Evolutionary conservation across 2,329 filamentous ascomycete species (phyloP).

Genomic region (Alternaria postmessia): DNA sequence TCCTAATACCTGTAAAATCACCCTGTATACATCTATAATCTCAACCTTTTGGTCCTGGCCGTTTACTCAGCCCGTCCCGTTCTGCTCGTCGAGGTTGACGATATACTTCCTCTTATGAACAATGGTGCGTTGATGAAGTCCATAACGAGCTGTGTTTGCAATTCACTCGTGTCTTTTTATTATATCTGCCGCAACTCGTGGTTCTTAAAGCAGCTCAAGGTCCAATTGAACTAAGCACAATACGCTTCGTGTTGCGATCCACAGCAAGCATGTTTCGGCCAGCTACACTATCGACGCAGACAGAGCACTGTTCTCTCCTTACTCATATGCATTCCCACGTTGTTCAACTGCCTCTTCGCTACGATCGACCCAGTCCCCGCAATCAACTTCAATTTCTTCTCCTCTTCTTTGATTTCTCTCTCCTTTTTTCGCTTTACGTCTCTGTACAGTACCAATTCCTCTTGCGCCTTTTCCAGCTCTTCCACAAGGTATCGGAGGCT

Average conservation of each 20-base stretch:
- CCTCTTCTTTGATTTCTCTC: neutral
- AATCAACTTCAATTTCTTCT: neutral
- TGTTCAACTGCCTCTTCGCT: slow-evolving; percentile 2
- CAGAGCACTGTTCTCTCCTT: neutral
- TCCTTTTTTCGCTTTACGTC: neutral
- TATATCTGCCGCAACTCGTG: neutral
- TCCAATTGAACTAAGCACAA: neutral
- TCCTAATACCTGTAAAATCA: neutral
- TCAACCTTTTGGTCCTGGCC: neutral
- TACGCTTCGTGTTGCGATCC: neutral
- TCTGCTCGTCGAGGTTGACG: neutral
- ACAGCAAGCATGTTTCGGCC: neutral
- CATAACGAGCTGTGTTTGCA: neutral
- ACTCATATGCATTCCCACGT: neutral
- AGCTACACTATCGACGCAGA: neutral
- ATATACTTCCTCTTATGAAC: neutral
- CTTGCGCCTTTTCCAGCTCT: neutral
- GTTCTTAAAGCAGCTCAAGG: neutral
- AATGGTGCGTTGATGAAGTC: too few relatives aligned
- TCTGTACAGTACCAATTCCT: neutral
- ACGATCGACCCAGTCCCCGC: neutral
- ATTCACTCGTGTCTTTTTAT: neutral
- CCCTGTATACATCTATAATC: neutral
- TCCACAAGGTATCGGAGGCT: neutral
- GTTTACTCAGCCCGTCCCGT: neutral